Conservation (phyloP, 805 yeast species). For the Saturnispora serradocipensis region DNA sequence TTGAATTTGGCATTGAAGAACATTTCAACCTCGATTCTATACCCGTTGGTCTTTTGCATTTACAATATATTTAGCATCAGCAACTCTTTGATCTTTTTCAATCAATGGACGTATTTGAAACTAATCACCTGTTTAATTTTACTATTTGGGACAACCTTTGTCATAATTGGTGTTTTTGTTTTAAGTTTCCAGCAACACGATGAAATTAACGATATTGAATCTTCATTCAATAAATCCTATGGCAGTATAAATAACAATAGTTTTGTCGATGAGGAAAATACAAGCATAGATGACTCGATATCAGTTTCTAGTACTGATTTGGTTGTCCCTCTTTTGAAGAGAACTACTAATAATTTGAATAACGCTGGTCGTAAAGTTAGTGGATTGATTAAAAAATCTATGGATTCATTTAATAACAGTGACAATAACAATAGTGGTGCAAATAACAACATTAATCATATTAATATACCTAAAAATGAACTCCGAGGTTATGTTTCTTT, state of each 20-base stretch:
- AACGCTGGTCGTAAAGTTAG: constrained; percentile 23
- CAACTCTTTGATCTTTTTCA: constrained; percentile 53
- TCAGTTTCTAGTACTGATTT: constrained; percentile 13
- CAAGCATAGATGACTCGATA: not conserved
- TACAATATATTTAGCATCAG: constrained; percentile 63
- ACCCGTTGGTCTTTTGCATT: constrained; percentile 78
- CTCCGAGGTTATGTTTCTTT: constrained; percentile 31
- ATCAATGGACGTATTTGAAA: constrained; percentile 38
- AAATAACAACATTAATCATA: not conserved
- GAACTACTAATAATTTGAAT: constrained; percentile 21
- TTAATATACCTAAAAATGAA: constrained; percentile 9
- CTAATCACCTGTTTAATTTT: constrained; percentile 30
- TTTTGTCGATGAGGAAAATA: not conserved
- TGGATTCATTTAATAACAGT: constrained; percentile 15
- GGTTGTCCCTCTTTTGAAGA: constrained; percentile 18
- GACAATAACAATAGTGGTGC: not conserved
- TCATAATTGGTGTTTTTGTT: constrained; percentile 58
- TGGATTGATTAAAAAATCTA: constrained; percentile 20
- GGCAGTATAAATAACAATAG: not conserved
- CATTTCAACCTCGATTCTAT: constrained; percentile 66
- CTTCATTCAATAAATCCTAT: not conserved
- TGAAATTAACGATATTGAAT: not conserved
- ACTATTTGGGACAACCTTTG: constrained; percentile 38
- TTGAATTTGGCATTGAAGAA: constrained; percentile 65
- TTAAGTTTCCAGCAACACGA: constrained; percentile 43